Percentiles rank a stretch among this genome's conserved stretches.
phyloP scores from a whole-genome alignment of 2,329 filamentous ascomycete genomes.

The Ceratocystis alfenasii region DNA sequence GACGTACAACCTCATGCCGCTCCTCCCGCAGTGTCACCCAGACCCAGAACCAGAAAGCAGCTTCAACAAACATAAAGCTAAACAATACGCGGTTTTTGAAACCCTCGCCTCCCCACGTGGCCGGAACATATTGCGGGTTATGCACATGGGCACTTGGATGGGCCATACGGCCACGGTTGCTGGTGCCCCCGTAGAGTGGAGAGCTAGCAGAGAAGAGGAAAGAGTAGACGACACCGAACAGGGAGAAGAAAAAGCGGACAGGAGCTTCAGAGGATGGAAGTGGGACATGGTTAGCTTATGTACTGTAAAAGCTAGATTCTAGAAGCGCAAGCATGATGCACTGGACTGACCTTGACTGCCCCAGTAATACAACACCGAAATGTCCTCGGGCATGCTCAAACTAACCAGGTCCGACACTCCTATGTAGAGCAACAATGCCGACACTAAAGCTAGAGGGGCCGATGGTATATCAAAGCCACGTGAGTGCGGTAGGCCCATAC shows the following conservation, averaged over 20 bases:
- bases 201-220: constrained; percentile 47
- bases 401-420: constrained; percentile 54
- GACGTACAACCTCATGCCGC: constrained; percentile 33
- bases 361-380: constrained; percentile 53
- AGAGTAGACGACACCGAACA: constrained; percentile 50
- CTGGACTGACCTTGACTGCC: constrained; percentile 47
- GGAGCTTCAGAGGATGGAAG: constrained; percentile 36
- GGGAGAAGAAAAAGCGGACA: constrained; percentile 52
- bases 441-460: constrained; percentile 61
- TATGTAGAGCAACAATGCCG: constrained; percentile 50
- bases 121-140: constrained; percentile 31
- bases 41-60: constrained; percentile 78
- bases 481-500: constrained; percentile 62
- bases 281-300: constrained; percentile 16
- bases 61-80: constrained; percentile 72
- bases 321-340: constrained; percentile 21
- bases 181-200: constrained; percentile 34
- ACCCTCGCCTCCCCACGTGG: constrained; percentile 47
- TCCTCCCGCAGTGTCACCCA: constrained; percentile 61
- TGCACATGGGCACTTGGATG: constrained; percentile 29
- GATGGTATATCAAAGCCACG: constrained; percentile 56
- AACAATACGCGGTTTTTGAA: constrained; percentile 79
- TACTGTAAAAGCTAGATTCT: neutral
- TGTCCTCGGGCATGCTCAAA: constrained; percentile 55
- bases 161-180: constrained; percentile 28